Base-by-base conservation (phyloP, 768 basidiomycete genomes). In the Trametes punicea region DNA sequence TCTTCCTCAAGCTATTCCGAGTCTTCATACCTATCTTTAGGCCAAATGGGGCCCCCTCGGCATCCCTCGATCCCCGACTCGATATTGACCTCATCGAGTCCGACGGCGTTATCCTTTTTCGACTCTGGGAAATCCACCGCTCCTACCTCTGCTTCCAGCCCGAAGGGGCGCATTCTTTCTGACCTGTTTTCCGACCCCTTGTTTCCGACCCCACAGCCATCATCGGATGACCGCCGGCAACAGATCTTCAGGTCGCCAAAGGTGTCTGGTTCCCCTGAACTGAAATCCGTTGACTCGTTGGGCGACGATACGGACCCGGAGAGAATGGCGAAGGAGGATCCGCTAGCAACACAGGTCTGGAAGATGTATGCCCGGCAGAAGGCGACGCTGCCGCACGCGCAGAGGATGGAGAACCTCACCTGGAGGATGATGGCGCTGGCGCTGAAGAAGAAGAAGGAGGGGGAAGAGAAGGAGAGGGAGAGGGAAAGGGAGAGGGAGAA, bases 341-440 rank as follows among this genome's bases (percentile, higher is more conserved):
- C 94, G 6, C 77, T 97, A 20, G 93, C 93, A 0, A 89, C 95
- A 1, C 93, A 98, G 73, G 90, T 98, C 27, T 98, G 96, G 96
- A 93, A 87, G 75, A 90, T 98, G 82, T 98, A 91, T 67, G 85
- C 93, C 31, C 84, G 90, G 58, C 90, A 88, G 42, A 94, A 93
- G 73, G 89, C 88, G n/a, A 81, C 79, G 29, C 73, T 96, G 54
- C 93, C 95, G 27, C 92, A 96, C 67, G 92, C 90, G 0, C 91
- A 94, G 72, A 76, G 95, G 66, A 94, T 99, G 92, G 97, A 98
- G 75, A 98, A 98, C 68, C 71, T 98, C 51, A 97, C 95, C 0
- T 98, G 96, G 96, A 76, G 97, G 56, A 91, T 98, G 93, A 98
- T 98, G 95, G 89, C 94, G 23, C 75, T 99, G 68, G 92, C 90